Percentiles rank a stretch among this genome's conserved stretches.
phyloP scores from a whole-genome alignment of 805 yeast genomes.

The Vanderwaltozyma polyspora region DNA sequence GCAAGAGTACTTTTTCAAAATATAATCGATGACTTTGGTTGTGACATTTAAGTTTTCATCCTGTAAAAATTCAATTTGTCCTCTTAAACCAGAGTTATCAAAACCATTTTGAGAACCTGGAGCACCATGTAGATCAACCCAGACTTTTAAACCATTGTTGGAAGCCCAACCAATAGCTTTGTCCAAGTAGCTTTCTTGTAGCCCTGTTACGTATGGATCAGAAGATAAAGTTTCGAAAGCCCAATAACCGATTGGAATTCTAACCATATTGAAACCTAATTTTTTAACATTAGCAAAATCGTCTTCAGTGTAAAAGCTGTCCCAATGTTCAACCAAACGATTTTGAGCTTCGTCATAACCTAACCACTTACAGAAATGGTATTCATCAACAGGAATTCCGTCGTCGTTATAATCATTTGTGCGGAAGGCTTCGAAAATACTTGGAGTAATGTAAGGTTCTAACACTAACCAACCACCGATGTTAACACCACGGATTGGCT shows the following conservation, averaged over 20 bases:
- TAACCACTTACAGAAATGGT: conserved; percentile 46
- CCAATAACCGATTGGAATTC: conserved; percentile 95
- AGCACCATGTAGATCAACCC: conserved; percentile 94
- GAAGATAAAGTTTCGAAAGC: conserved; percentile 47
- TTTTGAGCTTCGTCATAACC: conserved; percentile 48
- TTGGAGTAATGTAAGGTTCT: conserved; percentile 80
- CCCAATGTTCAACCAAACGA: conserved; percentile 63
- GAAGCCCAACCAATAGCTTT: conserved; percentile 69
- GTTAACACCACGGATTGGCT: conserved; percentile 47
- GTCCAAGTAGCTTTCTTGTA: conserved; percentile 57
- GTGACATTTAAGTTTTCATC: conserved; percentile 44
- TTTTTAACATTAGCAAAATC: conserved; percentile 53
- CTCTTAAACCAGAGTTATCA: conserved; percentile 86
- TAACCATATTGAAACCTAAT: conserved; percentile 69
- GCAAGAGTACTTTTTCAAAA: conserved; percentile 55
- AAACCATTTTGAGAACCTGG: conserved; percentile 96
- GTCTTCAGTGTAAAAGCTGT: conserved; percentile 57
- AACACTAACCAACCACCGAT: conserved; percentile 86
- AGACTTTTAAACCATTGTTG: conserved; percentile 51
- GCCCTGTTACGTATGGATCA: conserved; percentile 82
- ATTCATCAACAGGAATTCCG: conserved; percentile 72
- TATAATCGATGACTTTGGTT: conserved; percentile 38
- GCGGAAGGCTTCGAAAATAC: conserved; percentile 47
- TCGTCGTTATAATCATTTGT: conserved; percentile 24
- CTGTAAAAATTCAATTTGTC: conserved; percentile 40